Base-by-base conservation (phyloP, 345 rosid genomes). In the Camelina laxa region DNA sequence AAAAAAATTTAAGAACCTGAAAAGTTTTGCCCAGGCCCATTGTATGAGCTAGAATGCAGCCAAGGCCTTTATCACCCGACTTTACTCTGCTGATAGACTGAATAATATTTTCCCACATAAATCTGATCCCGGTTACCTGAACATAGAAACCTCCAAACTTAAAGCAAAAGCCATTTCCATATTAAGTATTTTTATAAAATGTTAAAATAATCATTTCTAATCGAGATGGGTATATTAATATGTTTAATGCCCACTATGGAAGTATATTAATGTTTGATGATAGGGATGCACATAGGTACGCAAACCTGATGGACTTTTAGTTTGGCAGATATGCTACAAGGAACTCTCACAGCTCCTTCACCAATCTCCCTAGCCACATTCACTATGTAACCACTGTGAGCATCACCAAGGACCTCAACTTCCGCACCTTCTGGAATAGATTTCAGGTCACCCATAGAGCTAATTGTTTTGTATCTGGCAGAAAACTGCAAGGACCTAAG, bases 21-120 rank as follows among this genome's bases (percentile, higher is more conserved):
- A 96, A 84, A 65, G 99, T 96, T 91, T 96, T 96, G 57, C 99
- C 99, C 44, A 96, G 95, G 73, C 99, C 99, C 99, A 96, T 96
- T 63, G 95, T 96, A 79, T 96, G 98, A 56, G 99, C 99, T 78
- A 96, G 82, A 82, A 96, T 96, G 85, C 99, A 96, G 48, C 99
- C 99, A 58, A 96, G 96, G 70, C 99, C 99, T 76, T 81, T 92
- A 79, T 92, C 99, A 58, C 99, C 98, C 60, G 93, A 89, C 83
- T 81, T 96, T 60, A 88, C 89, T 78, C 84, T 91, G 62, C 75
- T 84, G 80, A 90, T 84, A 72, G 98, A 89, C 83, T 96, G 98
- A 65, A 92, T 78, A 66, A 96, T 89, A 80, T 96, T 96, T 85
- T 96, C 99, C 99, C 99, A 96, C 86, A 96, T 83, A 83, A 96